Evolutionary conservation across 2,329 filamentous ascomycete species (phyloP), one percentile per base, ranked within the genome.

Genomic region (Emergomyces africanus): DNA sequence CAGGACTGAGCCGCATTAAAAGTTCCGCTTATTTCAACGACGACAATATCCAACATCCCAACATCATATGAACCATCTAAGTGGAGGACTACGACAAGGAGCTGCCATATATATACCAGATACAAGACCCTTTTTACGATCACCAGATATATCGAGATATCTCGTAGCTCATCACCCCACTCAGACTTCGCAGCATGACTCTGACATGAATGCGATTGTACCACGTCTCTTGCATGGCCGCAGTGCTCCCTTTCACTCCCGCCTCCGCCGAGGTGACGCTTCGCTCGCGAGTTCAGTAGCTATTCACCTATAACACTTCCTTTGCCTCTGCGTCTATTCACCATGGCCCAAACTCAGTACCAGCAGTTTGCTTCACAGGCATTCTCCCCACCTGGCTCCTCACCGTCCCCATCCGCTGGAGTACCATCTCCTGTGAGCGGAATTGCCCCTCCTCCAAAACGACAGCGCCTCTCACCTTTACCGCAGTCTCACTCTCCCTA

Each of bases 391-490:
- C 79, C 81, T 35, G 84, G 82, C 60, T 79, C 79, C 54, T 79
- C 81, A 41, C 80, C 84, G 28, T 85, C 86, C 30, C 84, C 86
- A 28, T 85, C 86, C 28, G 84, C 86, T 50, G 80, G 77, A 55
- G 76, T 80, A 25, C 77, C 79, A 37, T 80, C 81, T 63, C 74
- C 79, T 18, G 74, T 72, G 57, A 72, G 70, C 62, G 69, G 66
- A 67, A 71, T 69, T 72, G 74, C 69, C 54, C 87, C 87, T 54
- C 85, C 88, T 18, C 83, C 81, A 61, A 92, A 94, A 76, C 82
- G 88, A 70, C 85, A 81, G 70, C 86, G 83, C 59, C 75, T 88
- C 54, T 89, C 86, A 30, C 85, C 86, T 57, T 85, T 84, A 60
- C 81, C 85, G 39, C 75, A 79, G n/a, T 85, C 87, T 57, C 79